Conservation (phyloP, 208 protist genomes). For the Trypanosoma boissoni region DNA sequence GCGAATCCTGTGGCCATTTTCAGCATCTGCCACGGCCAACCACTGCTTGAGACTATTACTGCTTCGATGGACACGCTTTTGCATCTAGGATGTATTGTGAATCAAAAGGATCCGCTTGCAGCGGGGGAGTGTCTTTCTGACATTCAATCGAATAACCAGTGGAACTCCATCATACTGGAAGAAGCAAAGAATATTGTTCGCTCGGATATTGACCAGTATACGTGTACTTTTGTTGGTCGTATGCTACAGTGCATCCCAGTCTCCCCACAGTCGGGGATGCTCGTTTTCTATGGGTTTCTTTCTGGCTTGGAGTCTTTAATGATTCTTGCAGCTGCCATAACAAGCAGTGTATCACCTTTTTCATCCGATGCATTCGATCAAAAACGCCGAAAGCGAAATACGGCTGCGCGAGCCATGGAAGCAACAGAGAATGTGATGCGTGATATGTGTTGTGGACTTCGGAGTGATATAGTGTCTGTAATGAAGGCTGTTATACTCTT, state of each 20-base stretch:
- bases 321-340: slow-evolving; percentile 63
- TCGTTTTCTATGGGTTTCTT: slow-evolving; percentile 39
- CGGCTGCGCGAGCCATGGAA: slow-evolving; percentile 63
- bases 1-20: slow-evolving; percentile 36
- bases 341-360: slow-evolving; percentile 45
- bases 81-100: slow-evolving; percentile 31
- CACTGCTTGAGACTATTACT: slow-evolving; percentile 27
- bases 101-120: slow-evolving; percentile 21
- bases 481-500: slow-evolving; percentile 34
- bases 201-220: slow-evolving; percentile 29
- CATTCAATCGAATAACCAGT: slow-evolving; percentile 27
- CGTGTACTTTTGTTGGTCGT: slow-evolving; percentile 42
- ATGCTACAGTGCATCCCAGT: slow-evolving; percentile 45
- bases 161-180: slow-evolving; percentile 30
- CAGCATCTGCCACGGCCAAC: slow-evolving; percentile 35
- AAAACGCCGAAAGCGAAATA: slow-evolving; percentile 19
- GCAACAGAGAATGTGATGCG: slow-evolving; percentile 77
- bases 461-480: slow-evolving; percentile 26
- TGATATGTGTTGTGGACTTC: slow-evolving; percentile 34
- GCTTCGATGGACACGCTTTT: slow-evolving; percentile 31
- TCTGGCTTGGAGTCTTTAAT: slow-evolving; percentile 37
- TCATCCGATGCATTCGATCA: slow-evolving; percentile 14
- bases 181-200: slow-evolving; percentile 28
- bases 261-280: slow-evolving; percentile 32
- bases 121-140: slow-evolving; percentile 24